These are phyloP conservation scores for Thraustochytrium striatum DNA, from an alignment of 352 stramenopile species.

Conservation along the genomic window DNA sequence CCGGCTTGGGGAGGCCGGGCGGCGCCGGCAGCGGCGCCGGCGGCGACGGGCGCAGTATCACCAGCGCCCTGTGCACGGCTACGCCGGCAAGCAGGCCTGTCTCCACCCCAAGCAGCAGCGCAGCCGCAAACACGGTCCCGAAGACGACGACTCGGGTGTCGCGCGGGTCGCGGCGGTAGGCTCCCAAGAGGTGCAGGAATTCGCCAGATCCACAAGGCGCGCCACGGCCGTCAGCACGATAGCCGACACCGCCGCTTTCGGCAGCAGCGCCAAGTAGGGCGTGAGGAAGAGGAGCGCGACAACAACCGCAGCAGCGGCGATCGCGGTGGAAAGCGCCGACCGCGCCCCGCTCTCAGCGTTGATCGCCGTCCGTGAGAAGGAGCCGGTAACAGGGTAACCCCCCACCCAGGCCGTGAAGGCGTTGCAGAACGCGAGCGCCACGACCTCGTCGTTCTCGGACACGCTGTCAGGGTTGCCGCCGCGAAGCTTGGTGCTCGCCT, in stretches of 20 bases:
- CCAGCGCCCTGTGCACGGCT: background rate
- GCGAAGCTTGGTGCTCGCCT: constrained; percentile 34
- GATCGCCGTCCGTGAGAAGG: constrained; percentile 50
- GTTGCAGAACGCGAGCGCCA: constrained; percentile 46
- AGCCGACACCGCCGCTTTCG: constrained; percentile 45
- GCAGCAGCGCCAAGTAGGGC: constrained; percentile 25
- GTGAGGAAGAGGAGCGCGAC: constrained; percentile 37
- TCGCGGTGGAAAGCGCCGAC: constrained; percentile 14
- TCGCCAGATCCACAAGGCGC: constrained; percentile 47
- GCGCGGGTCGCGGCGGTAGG: background rate
- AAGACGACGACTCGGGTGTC: constrained; percentile 38
- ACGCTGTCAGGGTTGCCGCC: background rate
- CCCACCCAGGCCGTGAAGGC: constrained; percentile 34
- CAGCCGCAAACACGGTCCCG: constrained; percentile 15
- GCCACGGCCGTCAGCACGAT: constrained; percentile 46
- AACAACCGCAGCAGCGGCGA: constrained; percentile 25
- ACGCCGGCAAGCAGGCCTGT: constrained; percentile 21
- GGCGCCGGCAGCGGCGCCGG: background rate
- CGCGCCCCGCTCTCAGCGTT: constrained; percentile 48
- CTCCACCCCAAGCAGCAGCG: constrained; percentile 35
- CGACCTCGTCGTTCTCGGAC: constrained; percentile 20
- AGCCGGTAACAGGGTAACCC: constrained; percentile 48
- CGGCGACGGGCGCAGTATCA: background rate
- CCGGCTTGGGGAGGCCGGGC: background rate
- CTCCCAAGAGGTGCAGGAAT: constrained; percentile 21